phyloP scores from a whole-genome alignment of 1,284 basidiomycete genomes.

The Apiotrichum domesticum region DNA sequence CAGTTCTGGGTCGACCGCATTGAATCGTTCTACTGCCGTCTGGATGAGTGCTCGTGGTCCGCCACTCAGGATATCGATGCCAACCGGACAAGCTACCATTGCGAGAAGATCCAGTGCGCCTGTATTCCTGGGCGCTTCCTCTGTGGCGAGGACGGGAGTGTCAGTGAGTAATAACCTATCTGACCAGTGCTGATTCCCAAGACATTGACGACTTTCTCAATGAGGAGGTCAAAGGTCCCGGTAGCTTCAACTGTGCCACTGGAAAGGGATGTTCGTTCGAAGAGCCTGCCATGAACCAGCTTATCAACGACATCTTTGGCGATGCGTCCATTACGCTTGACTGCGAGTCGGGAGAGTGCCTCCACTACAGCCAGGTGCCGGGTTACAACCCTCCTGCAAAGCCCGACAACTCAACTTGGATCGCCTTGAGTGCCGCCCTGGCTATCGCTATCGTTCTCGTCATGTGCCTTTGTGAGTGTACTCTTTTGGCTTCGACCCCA shows the following conservation, averaged over 20 bases:
- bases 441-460: constrained; percentile 58
- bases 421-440: constrained; percentile 74
- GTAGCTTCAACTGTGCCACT: constrained; percentile 73
- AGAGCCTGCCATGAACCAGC: constrained; percentile 91
- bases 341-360: constrained; percentile 85
- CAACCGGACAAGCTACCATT: constrained; percentile 70
- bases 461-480: constrained; percentile 44
- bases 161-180: constrained; percentile 57
- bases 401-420: constrained; percentile 71
- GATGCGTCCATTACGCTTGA: constrained; percentile 81
- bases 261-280: constrained; percentile 74
- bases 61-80: constrained; percentile 47
- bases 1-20: constrained; percentile 95
- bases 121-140: constrained; percentile 90
- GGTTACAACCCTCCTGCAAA: constrained; percentile 76
- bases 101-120: constrained; percentile 76
- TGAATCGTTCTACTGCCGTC: constrained; percentile 91
- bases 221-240: constrained; percentile 87
- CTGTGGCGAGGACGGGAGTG: constrained; percentile 90
- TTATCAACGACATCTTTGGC: constrained; percentile 90
- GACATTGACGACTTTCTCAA: constrained; percentile 90
- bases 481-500: background rate
- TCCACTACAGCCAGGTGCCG: constrained; percentile 89
- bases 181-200: constrained; percentile 33
- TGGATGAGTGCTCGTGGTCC: constrained; percentile 53